Percentiles rank a stretch among this genome's conserved stretches.
Conservation (phyloP, 2,329 filamentous ascomycete genomes). For the Pseudogymnoascus destructans region DNA sequence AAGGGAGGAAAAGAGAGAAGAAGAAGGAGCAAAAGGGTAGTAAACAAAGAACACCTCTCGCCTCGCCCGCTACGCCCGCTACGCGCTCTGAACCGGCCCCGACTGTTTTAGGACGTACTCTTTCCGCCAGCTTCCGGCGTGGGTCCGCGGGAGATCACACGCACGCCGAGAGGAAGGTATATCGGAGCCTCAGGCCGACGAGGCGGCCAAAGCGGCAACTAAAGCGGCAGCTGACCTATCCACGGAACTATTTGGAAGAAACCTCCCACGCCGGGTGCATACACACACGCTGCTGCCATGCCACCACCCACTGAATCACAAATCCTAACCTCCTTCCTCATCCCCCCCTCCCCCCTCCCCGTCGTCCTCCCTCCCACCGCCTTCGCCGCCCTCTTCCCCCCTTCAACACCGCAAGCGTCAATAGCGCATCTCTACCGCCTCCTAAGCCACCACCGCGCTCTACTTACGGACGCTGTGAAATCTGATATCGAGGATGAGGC, state of each 20-base stretch:
- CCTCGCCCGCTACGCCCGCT: background rate
- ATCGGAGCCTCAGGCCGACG: background rate
- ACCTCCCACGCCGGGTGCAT: background rate
- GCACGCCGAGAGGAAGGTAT: background rate
- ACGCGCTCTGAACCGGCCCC: background rate
- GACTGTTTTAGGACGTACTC: background rate
- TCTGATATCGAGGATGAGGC: slow-evolving; percentile 52
- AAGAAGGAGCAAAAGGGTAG: background rate
- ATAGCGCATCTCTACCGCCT: slow-evolving; percentile 59
- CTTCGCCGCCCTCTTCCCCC: slow-evolving; percentile 67
- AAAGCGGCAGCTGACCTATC: background rate
- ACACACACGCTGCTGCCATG: slow-evolving; percentile 42
- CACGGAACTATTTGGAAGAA: background rate
- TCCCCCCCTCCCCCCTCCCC: slow-evolving; percentile 61
- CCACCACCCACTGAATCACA: slow-evolving; percentile 60
- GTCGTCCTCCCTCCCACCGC: slow-evolving; percentile 59
- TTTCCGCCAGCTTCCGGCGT: background rate
- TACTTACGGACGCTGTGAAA: slow-evolving; percentile 53
- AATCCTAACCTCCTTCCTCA: slow-evolving; percentile 66
- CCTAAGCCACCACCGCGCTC: slow-evolving; percentile 60
- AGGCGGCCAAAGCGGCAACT: background rate
- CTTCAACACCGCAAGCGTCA: slow-evolving; percentile 25
- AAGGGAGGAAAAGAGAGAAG: background rate
- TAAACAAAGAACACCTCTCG: background rate
- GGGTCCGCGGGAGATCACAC: background rate